phyloP scores from a whole-genome alignment of 2,329 filamentous ascomycete genomes.

The Tympanopsis confertula region DNA sequence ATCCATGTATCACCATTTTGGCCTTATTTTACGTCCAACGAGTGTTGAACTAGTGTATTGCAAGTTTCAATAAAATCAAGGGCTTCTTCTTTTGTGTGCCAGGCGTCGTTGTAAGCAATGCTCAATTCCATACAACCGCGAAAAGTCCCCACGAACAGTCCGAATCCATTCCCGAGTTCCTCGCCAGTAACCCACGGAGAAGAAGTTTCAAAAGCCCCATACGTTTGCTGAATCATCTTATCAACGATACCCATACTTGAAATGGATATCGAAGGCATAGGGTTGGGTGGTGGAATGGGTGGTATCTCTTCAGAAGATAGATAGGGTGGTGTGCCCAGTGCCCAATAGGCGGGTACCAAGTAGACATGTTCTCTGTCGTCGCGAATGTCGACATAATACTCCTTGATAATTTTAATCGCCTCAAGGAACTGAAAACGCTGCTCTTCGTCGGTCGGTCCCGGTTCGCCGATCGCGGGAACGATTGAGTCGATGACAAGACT shows the following conservation, averaged over 20 bases:
- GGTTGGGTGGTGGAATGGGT: constrained; percentile 13
- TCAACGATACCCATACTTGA: constrained; percentile 24
- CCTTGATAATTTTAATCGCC: constrained; percentile 11
- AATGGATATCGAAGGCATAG: constrained; percentile 14
- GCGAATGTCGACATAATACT: constrained; percentile 15
- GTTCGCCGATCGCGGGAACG: constrained; percentile 3
- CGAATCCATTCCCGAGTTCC: constrained; percentile 24
- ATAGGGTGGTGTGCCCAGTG: constrained; percentile 5
- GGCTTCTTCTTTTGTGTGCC: constrained; percentile 17
- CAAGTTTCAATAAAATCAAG: constrained; percentile 5
- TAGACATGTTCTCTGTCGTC: constrained; percentile 16
- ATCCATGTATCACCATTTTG: no score
- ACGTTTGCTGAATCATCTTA: constrained; percentile 13
- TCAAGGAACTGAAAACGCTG: constrained; percentile 9
- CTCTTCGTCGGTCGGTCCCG: not conserved
- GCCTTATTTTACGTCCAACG: no score
- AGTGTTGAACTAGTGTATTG: no score
- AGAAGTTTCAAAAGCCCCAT: constrained; percentile 13
- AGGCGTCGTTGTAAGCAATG: constrained; percentile 28
- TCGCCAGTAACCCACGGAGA: constrained; percentile 32
- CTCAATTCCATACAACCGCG: constrained; percentile 21
- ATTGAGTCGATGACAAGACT: constrained; percentile 13
- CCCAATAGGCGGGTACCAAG: constrained; percentile 12
- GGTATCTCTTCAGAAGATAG: constrained; percentile 3
- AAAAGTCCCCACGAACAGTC: constrained; percentile 27